Base-by-base conservation (phyloP, 2,329 filamentous ascomycete genomes). In the Cercospora sp. region DNA sequence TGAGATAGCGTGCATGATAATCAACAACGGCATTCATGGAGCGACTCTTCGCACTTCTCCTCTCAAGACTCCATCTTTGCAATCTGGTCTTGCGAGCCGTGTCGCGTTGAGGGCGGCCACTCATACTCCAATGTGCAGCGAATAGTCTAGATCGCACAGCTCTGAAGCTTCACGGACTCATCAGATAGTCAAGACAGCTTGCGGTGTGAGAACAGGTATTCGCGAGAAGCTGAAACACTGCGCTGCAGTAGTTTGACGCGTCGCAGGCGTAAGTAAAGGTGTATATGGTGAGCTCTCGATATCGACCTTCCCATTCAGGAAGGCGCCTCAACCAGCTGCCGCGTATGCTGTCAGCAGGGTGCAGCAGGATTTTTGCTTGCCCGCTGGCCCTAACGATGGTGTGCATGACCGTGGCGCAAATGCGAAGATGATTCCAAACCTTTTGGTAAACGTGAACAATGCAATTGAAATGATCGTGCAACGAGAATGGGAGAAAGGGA, bases 301-400 rank as follows among this genome's bases (percentile, higher is more conserved):
- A 55, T 30, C 49, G 49, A 55, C 24, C 49, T 55, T 55, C 49
- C 49, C 24, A 9, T 55, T 55, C 49, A 55, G 49, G 49, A 55
- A 55, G 49, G 49, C 49, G 49, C 49, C 10, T 26, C 49, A 53
- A 53, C 10, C 21, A 13, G 49, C 5, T 28, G 49, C 24, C 49
- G 49, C 49, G 49, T 53, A 24, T 28, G 49, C 21, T 53, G 49
- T 28, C 21, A 53, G 49, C 49, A 28, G 12, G 9, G 24, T 53
- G 21, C 49, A 53, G 49, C 21, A 26, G 49, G 49, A 53, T 53
- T 26, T 28, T 16, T 26, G 49, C 49, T 53, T 53, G 49, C 49
- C 49, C 49, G 49, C 49, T 53, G 49, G 49, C 49, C 21, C 21
- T 13, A 28, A 53, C 49, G 12, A 53, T 28, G 49, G 49, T 28